Evolutionary conservation across 768 basidiomycete species (phyloP).

Genomic region (Leccinum subtestaceum): DNA sequence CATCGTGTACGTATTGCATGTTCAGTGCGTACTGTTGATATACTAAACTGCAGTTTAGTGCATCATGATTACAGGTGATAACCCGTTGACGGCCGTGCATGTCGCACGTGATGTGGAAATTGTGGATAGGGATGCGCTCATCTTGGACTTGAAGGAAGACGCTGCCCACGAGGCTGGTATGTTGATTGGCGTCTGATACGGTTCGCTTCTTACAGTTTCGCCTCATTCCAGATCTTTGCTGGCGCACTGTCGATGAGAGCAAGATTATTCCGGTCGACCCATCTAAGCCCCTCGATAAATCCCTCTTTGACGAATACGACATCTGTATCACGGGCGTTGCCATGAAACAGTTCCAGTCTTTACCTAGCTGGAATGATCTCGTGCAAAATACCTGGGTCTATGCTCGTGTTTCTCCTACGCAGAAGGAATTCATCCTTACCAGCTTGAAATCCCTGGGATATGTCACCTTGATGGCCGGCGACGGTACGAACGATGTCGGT

Average conservation of each 20-base stretch:
- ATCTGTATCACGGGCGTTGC: constrained; percentile 96
- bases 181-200: constrained; percentile 20
- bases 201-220: not conserved
- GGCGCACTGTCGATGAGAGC: constrained; percentile 91
- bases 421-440: constrained; percentile 95
- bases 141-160: constrained; percentile 86
- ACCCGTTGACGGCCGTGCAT: constrained; percentile 94
- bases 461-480: constrained; percentile 95
- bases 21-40: not conserved
- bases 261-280: constrained; percentile 87
- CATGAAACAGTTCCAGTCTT: constrained; percentile 79
- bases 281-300: constrained; percentile 67
- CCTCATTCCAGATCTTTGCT: constrained; percentile 65
- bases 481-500: constrained; percentile 98
- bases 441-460: constrained; percentile 88
- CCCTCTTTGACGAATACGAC: constrained; percentile 84
- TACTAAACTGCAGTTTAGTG: constrained; percentile 51
- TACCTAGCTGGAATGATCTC: constrained; percentile 71
- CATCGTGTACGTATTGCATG: constrained; percentile 70
- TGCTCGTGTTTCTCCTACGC: constrained; percentile 91
- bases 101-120: constrained; percentile 97
- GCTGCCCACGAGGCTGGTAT: constrained; percentile 64
- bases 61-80: constrained; percentile 99
- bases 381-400: constrained; percentile 98
- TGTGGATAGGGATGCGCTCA: constrained; percentile 91